Evolutionary conservation across 768 basidiomycete species (phyloP), one percentile per base, ranked within the genome.

Genomic region (Xerocomus brunneocitrinus): DNA sequence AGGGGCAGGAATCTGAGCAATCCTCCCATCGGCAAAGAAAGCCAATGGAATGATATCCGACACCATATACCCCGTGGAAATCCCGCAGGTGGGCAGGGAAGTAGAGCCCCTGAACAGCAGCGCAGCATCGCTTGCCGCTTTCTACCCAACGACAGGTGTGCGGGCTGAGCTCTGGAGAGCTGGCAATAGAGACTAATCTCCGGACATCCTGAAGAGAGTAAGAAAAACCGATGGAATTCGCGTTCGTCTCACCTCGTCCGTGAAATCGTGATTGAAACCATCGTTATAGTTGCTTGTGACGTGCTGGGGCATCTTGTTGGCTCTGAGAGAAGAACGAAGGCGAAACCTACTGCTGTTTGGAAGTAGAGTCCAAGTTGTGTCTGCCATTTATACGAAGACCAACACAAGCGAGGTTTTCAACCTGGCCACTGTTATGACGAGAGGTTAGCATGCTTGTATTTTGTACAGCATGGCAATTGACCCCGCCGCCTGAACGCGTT

Each of bases 191-290:
- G 12, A 67, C 48, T 49, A 67, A 36, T 52, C 42, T 67, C 48
- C 49, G 52, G 19, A 58, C 60, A 7, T 67, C 66, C 67, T 67
- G 30, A 24, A 43, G 24, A 58, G 47, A 46, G 45, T 60, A 14
- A 59, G 56, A 53, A 45, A 43, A 13, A 31, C 44, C 3, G 48
- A 54, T 6, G 30, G 16, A 9, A 4, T 14, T 27, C 14, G 8
- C n/a, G 42, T 36, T 44, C 28, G 27, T 22, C 49, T 47, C 48
- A 67, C 66, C 58, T 68, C 64, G 42, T 67, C 66, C 0, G 67
- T 68, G 46, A 67, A 67, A 43, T 67, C 50, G 16, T 64, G 67
- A 36, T 68, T 68, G 52, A 46, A 67, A 27, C 64, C 67, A 41
- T 58, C 67, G 19, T 56, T 39, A 32, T 53, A 45, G 54, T 5